Percentiles rank a stretch among this genome's conserved stretches.
phyloP scores from a whole-genome alignment of 306 rosid genomes.

The Fragaria nilgerrensis region DNA sequence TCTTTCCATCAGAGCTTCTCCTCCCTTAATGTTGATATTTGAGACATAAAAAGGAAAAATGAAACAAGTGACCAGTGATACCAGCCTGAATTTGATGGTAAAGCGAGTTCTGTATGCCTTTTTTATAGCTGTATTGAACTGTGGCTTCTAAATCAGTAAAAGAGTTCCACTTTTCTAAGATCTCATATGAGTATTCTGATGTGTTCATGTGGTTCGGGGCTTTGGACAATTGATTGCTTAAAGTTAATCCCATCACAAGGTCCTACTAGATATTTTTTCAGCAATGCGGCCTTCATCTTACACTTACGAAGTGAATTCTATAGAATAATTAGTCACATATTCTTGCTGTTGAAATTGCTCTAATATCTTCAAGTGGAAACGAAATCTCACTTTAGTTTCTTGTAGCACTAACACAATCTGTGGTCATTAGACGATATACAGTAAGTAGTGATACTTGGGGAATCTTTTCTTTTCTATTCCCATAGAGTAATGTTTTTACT shows the following conservation, averaged over 20 bases:
- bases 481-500: not conserved
- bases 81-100: constrained; percentile 26
- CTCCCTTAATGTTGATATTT: constrained; percentile 8
- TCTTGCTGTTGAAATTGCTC: not conserved
- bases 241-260: constrained; percentile 6
- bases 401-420: not conserved
- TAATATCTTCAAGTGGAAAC: not conserved
- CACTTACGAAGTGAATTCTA: not conserved
- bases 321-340: not conserved
- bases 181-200: constrained; percentile 24
- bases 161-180: constrained; percentile 23
- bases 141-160: constrained; percentile 37
- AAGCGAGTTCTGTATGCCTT: constrained; percentile 15
- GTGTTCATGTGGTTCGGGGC: constrained; percentile 24
- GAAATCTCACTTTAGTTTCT: not conserved
- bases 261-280: not conserved
- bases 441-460: not conserved
- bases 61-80: constrained; percentile 13
- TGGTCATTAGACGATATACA: not conserved
- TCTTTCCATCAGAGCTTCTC: not conserved
- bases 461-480: not conserved
- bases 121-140: constrained; percentile 35
- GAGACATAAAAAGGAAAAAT: constrained; percentile 1
- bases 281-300: not conserved
- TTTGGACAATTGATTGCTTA: constrained; percentile 9